Base-by-base conservation (phyloP, 352 stramenopile genomes). In the Blastocystis sp. region DNA sequence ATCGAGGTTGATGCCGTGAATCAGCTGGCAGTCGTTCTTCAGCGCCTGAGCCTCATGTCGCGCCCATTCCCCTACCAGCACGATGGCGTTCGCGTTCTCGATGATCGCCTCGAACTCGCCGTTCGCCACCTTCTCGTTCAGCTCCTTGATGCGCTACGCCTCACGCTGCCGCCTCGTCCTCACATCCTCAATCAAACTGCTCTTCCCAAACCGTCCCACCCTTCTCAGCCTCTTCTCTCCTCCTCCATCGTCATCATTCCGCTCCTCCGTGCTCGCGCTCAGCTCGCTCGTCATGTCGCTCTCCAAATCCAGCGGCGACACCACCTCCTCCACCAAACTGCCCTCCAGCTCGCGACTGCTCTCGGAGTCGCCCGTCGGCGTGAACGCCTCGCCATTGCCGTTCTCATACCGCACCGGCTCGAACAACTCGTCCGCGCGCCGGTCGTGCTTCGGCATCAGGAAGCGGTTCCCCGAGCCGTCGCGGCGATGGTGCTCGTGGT, bases 181-280 rank as follows among this genome's bases (percentile, higher is more conserved):
- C 23, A 84, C 74, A 59, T 84, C 74, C 38, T 59, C 23, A 28
- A 84, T 17, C 34, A 84, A 59, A 17, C 52, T 69, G 11, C 66
- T 59, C 56, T 84, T 84, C 21, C 74, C 56, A 43, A 84, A 84
- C n/a, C 74, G 56, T 0, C 74, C 74, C 56, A 84, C 74, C 2
- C 74, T 52, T 53, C 74, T 38, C 53, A 84, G 41, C 14, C 28
- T 60, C 23, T 53, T 45, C 10, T 41, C 56, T 10, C 23, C 28
- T 21, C 21, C 28, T 41, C 40, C 9, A 0, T 79, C 38, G 5
- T 79, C 69, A 3, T 38, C 45, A 2, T 61, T 28, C 38, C 28
- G 23, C 52, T 77, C 41, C 41, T 52, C 45, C 23, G 14, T 59
- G 38, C 17, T 38, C 23, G 38, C 64, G 45, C 23, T 23, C 45